phyloP scores from a whole-genome alignment of 352 stramenopile genomes.

The Globisporangium cederbergense region DNA sequence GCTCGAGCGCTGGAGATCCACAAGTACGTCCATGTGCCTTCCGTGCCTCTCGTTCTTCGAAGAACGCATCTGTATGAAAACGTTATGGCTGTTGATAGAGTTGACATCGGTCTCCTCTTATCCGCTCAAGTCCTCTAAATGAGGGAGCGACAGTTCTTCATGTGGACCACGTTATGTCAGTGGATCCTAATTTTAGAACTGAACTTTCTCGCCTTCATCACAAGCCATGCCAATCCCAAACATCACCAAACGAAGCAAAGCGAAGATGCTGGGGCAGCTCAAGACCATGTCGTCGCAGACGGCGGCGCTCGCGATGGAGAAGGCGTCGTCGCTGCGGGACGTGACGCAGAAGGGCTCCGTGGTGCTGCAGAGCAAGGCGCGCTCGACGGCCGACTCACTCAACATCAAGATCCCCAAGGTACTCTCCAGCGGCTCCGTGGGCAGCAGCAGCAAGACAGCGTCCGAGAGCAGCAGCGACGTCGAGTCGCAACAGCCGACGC shows the following conservation, averaged over 20 bases:
- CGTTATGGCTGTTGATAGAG: too few species aligned
- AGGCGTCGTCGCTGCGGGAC: constrained; percentile 47
- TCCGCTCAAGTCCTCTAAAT: too few species aligned
- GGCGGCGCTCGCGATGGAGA: constrained; percentile 48
- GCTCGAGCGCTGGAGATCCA: too few species aligned
- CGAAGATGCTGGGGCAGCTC: constrained; percentile 56
- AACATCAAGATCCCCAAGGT: constrained; percentile 46
- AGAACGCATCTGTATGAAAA: too few species aligned
- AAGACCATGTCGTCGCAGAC: constrained; percentile 59
- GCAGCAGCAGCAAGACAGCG: constrained; percentile 19
- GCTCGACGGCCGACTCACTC: constrained; percentile 40
- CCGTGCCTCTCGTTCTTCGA: too few species aligned
- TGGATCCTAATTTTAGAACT: neutral
- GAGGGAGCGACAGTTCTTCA: neutral
- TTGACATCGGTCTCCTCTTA: too few species aligned
- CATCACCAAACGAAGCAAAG: constrained; percentile 27
- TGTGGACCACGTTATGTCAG: neutral
- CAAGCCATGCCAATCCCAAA: constrained; percentile 15
- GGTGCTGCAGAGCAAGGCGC: constrained; percentile 49
- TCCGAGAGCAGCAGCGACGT: constrained; percentile 35
- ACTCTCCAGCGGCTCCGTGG: constrained; percentile 24
- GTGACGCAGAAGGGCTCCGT: constrained; percentile 51
- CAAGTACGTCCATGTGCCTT: too few species aligned
- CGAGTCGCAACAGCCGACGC: constrained; percentile 18
- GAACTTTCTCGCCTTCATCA: constrained; percentile 2